A percentile compares a stretch with the other conserved stretches of the same genome.
Evolutionary conservation across 2,329 filamentous ascomycete species (phyloP).

Genomic region (Chalaropsis ovoidea): DNA sequence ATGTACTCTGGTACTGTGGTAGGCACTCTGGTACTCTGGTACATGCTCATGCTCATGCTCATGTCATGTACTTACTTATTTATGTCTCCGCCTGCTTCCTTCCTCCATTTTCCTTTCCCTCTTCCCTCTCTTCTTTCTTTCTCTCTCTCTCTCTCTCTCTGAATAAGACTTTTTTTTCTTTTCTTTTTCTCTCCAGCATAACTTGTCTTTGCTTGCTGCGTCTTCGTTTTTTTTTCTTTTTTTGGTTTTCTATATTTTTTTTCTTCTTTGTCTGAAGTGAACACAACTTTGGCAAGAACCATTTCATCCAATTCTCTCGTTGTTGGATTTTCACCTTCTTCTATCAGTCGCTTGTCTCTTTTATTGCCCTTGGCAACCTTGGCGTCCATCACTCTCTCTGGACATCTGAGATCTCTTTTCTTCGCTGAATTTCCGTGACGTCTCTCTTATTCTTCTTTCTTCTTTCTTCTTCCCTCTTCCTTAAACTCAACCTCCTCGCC

Average conservation of each 20-base stretch:
- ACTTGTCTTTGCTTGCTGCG: conserved; percentile 28
- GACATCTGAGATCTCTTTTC: conserved; percentile 18
- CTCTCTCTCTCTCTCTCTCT: conserved; percentile 26
- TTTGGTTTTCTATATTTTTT: conserved; percentile 18
- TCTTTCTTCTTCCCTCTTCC: conserved; percentile 6
- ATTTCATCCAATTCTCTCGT: conserved; percentile 33
- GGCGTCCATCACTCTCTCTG: conserved; percentile 22
- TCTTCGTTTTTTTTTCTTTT: conserved; percentile 18
- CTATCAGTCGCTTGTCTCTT: conserved; percentile 13
- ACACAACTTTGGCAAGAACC: conserved; percentile 18
- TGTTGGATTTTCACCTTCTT: conserved; percentile 31
- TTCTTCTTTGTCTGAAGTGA: not conserved
- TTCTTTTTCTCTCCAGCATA: conserved; percentile 34
- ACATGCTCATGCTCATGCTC: no score
- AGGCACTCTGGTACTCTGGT: no score
- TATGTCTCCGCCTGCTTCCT: conserved; percentile 3
- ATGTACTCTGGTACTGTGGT: no score
- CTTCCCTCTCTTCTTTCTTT: conserved; percentile 16
- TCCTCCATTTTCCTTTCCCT: conserved; percentile 19
- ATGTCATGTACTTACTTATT: not conserved
- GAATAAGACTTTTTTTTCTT: conserved; percentile 27
- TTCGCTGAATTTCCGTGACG: conserved; percentile 24
- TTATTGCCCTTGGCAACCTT: conserved; percentile 8
- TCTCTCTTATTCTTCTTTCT: conserved; percentile 17
- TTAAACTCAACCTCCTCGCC: not conserved